These are phyloP conservation scores for Penicillium sumatraense DNA, from an alignment of 2,329 filamentous ascomycete genomes.

Conservation along the genomic window DNA sequence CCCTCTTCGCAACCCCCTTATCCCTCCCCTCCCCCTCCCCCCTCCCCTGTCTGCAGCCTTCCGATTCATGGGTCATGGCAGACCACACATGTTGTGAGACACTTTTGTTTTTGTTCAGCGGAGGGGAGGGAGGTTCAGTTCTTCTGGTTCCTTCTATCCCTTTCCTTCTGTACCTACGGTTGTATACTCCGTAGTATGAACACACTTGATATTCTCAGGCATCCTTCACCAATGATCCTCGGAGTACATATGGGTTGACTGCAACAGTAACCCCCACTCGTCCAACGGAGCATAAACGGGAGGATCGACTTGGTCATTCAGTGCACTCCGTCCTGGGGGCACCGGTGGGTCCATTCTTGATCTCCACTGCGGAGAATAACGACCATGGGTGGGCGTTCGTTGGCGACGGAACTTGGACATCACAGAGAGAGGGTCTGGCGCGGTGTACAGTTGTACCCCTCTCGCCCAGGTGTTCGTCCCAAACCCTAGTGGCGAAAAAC, in stretches of 20 bases:
- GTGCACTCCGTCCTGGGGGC: constrained; percentile 1
- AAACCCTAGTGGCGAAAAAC: background rate
- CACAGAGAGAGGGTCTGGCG: background rate
- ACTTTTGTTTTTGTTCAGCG: background rate
- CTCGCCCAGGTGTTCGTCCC: constrained; percentile 1
- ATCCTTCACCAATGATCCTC: background rate
- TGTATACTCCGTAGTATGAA: no score
- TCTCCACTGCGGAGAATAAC: constrained; percentile 30
- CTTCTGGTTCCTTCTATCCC: background rate
- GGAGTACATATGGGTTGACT: constrained; percentile 13
- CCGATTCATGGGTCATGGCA: constrained; percentile 18
- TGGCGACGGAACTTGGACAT: background rate
- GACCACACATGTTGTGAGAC: constrained; percentile 21
- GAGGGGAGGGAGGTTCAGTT: background rate
- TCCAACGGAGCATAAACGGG: constrained; percentile 28
- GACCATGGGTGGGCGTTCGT: constrained; percentile 9
- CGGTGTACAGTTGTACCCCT: constrained; percentile 1
- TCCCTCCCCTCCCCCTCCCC: background rate
- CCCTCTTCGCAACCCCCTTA: constrained; percentile 3
- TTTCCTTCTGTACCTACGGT: no score
- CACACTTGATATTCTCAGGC: background rate
- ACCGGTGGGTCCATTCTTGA: constrained; percentile 8
- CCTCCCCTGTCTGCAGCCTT: constrained; percentile 20
- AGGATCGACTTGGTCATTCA: constrained; percentile 20
- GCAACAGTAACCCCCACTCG: constrained; percentile 31